Conservation (phyloP, 176 grass and related monocot species). For the Carex cristatella region DNA sequence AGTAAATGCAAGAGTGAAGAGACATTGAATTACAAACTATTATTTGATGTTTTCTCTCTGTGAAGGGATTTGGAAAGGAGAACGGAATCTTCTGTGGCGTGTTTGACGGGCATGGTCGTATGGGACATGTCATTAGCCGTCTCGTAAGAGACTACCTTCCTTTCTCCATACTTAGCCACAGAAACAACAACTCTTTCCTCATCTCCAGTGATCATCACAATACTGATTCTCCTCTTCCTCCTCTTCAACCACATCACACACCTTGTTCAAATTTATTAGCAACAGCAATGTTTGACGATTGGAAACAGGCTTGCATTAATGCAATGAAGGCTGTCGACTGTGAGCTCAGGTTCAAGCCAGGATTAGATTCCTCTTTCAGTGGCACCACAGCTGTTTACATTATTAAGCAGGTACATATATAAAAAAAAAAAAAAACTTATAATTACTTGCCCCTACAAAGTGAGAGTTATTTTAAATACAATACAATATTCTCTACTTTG, state of each 20-base stretch:
- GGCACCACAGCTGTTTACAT: slow-evolving; percentile 85
- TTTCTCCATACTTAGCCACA: slow-evolving; percentile 63
- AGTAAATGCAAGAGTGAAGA: too few species aligned
- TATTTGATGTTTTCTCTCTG: not conserved
- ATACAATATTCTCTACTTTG: not conserved
- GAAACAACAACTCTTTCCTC: slow-evolving; percentile 51
- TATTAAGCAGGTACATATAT: slow-evolving; percentile 63
- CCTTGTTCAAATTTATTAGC: not conserved
- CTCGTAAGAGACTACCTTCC: slow-evolving; percentile 71
- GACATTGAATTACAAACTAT: not conserved
- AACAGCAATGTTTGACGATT: slow-evolving; percentile 58
- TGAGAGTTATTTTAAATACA: not conserved
- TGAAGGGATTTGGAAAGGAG: slow-evolving; percentile 79
- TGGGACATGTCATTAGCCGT: slow-evolving; percentile 61
- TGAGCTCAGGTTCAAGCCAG: slow-evolving; percentile 59
- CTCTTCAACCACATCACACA: not conserved
- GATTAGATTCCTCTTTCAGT: slow-evolving; percentile 55
- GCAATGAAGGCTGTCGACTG: slow-evolving; percentile 73
- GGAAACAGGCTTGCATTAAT: slow-evolving; percentile 54
- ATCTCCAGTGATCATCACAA: not conserved
- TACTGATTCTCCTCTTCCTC: too few species aligned
- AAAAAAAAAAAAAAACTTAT: not conserved
- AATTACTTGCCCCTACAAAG: not conserved
- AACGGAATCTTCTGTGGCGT: slow-evolving; percentile 86
- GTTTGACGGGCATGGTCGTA: slow-evolving; percentile 88